These are phyloP conservation scores for Candida nonsorbophila DNA, from an alignment of 805 yeast species.

Conservation along the genomic window DNA sequence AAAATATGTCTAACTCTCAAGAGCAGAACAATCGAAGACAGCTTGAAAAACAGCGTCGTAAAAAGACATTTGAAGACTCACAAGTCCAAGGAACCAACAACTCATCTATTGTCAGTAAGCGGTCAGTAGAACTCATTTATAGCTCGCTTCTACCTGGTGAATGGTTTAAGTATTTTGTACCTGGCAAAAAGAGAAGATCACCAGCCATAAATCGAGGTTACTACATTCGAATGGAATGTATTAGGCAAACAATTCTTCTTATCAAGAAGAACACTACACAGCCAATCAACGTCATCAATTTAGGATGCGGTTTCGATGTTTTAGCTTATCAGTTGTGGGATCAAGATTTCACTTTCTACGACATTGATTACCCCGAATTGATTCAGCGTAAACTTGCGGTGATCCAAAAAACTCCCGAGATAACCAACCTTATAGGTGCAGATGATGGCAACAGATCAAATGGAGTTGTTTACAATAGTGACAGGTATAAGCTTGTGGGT, in stretches of 20 bases:
- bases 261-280: slow-evolving; percentile 27
- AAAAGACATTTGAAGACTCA: slow-evolving; percentile 50
- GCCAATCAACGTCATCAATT: slow-evolving; percentile 44
- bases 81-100: slow-evolving; percentile 83
- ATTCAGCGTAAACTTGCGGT: slow-evolving; percentile 50
- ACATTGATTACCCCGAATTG: slow-evolving; percentile 72
- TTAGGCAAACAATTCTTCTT: slow-evolving; percentile 45
- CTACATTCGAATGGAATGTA: slow-evolving; percentile 74
- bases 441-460: slow-evolving; percentile 4
- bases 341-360: slow-evolving; percentile 49
- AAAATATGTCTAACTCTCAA: neutral
- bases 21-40: slow-evolving; percentile 18
- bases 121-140: slow-evolving; percentile 71
- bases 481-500: slow-evolving; percentile 52
- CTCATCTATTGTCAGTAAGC: slow-evolving; percentile 75
- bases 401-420: slow-evolving; percentile 44
- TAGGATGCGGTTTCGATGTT: slow-evolving; percentile 72
- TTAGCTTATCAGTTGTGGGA: slow-evolving; percentile 34
- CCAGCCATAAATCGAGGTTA: slow-evolving; percentile 82
- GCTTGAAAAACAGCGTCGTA: slow-evolving; percentile 40
- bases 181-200: slow-evolving; percentile 60
- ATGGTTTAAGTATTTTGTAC: slow-evolving; percentile 67
- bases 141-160: slow-evolving; percentile 28
- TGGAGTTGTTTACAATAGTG: slow-evolving; percentile 21
- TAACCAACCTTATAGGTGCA: slow-evolving; percentile 41